phyloP scores from a whole-genome alignment of 148 eudicot species.

The Heliosperma pusillum region DNA sequence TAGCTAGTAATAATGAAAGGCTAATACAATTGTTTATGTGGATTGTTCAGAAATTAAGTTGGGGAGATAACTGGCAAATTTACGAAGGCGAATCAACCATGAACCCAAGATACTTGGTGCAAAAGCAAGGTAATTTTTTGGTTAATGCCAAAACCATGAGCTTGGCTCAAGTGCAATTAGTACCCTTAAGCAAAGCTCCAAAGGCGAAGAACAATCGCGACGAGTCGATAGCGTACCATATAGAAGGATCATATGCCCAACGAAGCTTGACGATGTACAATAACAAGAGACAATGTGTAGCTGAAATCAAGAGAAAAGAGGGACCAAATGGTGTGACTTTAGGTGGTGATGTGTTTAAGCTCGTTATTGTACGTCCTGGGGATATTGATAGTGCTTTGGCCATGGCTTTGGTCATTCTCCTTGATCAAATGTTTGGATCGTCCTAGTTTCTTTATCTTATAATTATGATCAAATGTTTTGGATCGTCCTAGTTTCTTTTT shows the following conservation, averaged over 20 bases:
- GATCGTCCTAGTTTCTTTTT: constrained; percentile 17
- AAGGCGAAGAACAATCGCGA: constrained; percentile 20
- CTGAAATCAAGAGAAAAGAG: constrained; percentile 63
- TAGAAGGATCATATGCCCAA: constrained; percentile 61
- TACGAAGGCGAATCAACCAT: constrained; percentile 49
- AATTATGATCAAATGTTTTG: constrained; percentile 75
- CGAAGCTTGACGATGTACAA: constrained; percentile 50
- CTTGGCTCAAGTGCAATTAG: constrained; percentile 38
- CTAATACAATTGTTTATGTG: not conserved
- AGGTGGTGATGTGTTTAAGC: constrained; percentile 58
- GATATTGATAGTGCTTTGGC: constrained; percentile 46
- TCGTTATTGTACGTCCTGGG: constrained; percentile 32
- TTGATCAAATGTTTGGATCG: constrained; percentile 67
- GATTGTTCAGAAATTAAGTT: constrained; percentile 46
- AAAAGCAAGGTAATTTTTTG: constrained; percentile 37
- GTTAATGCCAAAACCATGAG: constrained; percentile 27
- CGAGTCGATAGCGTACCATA: constrained; percentile 30
- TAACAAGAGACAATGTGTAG: constrained; percentile 46
- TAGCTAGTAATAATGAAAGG: too few relatives aligned
- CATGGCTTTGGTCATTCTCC: constrained; percentile 64
- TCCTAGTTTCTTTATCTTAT: not conserved
- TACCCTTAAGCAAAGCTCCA: not conserved
- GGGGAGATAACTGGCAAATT: constrained; percentile 57
- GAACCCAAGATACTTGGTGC: constrained; percentile 42
- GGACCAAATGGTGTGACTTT: constrained; percentile 45